Conservation (phyloP, 2,329 filamentous ascomycete genomes). For the Nemania sp. region DNA sequence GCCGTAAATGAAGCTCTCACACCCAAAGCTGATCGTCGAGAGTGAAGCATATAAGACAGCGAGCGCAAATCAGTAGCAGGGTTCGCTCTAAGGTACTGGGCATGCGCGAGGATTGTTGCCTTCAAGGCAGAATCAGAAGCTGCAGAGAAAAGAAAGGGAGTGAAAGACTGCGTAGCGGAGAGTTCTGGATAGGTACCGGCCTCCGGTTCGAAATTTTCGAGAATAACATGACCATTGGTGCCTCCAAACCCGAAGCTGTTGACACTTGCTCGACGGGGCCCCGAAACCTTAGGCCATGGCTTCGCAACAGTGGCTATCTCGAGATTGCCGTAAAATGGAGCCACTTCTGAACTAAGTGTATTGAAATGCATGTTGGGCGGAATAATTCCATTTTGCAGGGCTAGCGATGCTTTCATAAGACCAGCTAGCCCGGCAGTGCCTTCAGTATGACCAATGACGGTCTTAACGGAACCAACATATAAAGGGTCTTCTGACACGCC, state of each 20-base stretch:
- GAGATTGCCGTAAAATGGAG: conserved; percentile 1
- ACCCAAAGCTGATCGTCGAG: too few species aligned
- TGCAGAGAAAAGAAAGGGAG: too few species aligned
- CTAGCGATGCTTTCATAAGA: conserved; percentile 36
- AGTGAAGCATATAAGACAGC: too few species aligned
- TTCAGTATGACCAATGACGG: conserved; percentile 32
- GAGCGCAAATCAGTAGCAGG: too few species aligned
- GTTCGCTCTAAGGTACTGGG: too few species aligned
- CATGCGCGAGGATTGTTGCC: too few species aligned
- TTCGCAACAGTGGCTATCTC: conserved; percentile 22
- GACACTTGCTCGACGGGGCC: conserved; percentile 28
- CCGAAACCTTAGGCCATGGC: conserved; percentile 7
- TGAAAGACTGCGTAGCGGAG: too few species aligned
- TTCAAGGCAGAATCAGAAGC: too few species aligned
- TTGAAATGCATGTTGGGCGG: conserved; percentile 31
- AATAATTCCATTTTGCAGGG: conserved; percentile 33
- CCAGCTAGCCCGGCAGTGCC: conserved; percentile 9
- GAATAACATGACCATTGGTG: conserved; percentile 22
- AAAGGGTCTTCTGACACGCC: background rate
- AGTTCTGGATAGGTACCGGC: too few species aligned
- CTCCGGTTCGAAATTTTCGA: conserved; percentile 11
- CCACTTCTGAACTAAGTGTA: conserved; percentile 18
- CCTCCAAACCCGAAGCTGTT: conserved; percentile 38
- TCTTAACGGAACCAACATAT: conserved; percentile 35
- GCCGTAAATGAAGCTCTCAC: too few species aligned